Conservation (phyloP, 2,329 filamentous ascomycete species). For the Colletotrichum chrysophilum region DNA sequence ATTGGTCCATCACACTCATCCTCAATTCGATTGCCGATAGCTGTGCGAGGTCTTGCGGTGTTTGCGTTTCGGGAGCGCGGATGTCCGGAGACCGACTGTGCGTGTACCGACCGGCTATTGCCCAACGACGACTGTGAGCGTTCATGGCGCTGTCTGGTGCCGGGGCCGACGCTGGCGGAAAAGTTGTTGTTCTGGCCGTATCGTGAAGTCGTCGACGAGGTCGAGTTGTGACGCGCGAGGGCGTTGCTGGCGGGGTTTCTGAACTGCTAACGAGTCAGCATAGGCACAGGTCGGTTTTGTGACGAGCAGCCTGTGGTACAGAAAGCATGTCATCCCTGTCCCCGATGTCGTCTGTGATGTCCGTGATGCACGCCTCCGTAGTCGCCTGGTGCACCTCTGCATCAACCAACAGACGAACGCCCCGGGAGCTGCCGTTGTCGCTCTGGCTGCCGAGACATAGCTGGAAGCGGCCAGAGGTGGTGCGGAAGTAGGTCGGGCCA, state of each 20-base stretch:
- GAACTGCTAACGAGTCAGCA: constrained; percentile 30
- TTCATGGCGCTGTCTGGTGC: constrained; percentile 42
- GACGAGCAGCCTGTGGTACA: constrained; percentile 1
- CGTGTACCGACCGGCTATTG: constrained; percentile 45
- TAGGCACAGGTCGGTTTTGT: background rate
- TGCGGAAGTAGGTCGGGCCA: background rate
- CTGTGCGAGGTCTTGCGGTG: constrained; percentile 40
- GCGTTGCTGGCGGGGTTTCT: constrained; percentile 28
- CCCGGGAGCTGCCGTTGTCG: background rate
- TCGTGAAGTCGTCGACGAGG: constrained; percentile 25
- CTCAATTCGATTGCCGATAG: constrained; percentile 45
- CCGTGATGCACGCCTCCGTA: background rate
- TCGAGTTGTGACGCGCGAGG: constrained; percentile 43
- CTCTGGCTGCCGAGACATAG: background rate
- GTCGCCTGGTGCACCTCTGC: background rate
- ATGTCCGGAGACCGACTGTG: constrained; percentile 31
- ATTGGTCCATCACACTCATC: constrained; percentile 40
- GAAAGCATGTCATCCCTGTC: constrained; percentile 8
- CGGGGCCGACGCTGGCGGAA: constrained; percentile 62
- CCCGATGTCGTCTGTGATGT: background rate
- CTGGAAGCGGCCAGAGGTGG: background rate
- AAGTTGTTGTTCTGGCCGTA: constrained; percentile 47
- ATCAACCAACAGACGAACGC: background rate
- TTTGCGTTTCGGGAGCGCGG: constrained; percentile 43
- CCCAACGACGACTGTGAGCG: constrained; percentile 59